These are phyloP conservation scores for Zelonia costaricensis DNA, from an alignment of 208 protist genomes.

Conservation along the genomic window DNA sequence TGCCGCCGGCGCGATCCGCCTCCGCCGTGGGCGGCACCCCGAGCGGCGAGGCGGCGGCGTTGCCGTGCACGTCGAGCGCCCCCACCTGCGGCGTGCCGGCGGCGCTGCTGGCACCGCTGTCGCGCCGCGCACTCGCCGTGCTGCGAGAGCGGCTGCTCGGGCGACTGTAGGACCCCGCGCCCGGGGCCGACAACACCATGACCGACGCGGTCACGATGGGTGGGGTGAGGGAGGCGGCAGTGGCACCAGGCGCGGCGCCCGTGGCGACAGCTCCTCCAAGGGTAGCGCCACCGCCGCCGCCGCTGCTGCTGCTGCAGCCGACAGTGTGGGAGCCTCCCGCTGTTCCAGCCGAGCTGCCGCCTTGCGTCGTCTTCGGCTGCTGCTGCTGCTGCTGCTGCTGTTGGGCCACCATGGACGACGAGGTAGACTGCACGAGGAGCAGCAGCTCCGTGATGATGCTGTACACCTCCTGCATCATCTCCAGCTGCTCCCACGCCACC, in stretches of 20 bases:
- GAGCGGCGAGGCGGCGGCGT: not conserved
- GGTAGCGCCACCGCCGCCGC: too few relatives aligned
- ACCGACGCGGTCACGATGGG: not conserved
- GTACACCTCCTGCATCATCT: conserved; percentile 33
- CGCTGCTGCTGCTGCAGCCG: conserved; percentile 1
- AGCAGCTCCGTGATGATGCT: conserved; percentile 41
- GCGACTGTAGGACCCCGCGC: not conserved
- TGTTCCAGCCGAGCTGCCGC: not conserved
- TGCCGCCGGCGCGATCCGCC: not conserved
- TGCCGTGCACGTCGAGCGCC: not conserved
- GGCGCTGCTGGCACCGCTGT: conserved; percentile 2
- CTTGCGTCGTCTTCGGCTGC: conserved; percentile 1
- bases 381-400: conserved; percentile 25
- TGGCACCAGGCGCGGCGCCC: not conserved
- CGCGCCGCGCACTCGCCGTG: not conserved
- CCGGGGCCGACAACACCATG: not conserved
- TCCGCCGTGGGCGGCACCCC: not conserved
- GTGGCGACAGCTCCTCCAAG: not conserved
- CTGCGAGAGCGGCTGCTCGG: conserved; percentile 1
- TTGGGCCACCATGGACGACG: conserved; percentile 45
- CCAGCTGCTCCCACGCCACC: conserved; percentile 24
- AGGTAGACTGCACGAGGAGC: conserved; percentile 34
- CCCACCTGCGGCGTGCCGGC: not conserved
- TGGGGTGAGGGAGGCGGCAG: not conserved
- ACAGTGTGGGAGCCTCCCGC: conserved; percentile 4